Evolutionary conservation across 2,329 filamentous ascomycete genomes (phyloP).

Genomic region (Microcyclospora tardicrescens): DNA sequence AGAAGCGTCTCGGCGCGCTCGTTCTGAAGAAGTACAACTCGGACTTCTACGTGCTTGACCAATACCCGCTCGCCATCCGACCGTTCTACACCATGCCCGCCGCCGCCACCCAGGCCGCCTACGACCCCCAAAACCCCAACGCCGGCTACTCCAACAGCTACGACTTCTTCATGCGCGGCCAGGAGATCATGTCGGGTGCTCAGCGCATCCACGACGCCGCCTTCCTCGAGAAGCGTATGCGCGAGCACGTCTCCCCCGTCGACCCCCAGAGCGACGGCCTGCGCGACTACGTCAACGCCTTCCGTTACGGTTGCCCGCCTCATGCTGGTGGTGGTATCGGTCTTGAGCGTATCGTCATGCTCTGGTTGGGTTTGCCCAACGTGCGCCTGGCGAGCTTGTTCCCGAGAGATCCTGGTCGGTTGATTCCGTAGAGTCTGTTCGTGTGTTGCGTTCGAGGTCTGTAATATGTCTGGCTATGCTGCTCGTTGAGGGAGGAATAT

Average conservation of each 20-base stretch:
- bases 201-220: constrained; percentile 53
- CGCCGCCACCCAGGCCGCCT: constrained; percentile 42
- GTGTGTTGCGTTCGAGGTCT: no score
- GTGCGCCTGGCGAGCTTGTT: constrained; percentile 50
- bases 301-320: constrained; percentile 50
- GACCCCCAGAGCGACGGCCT: constrained; percentile 47
- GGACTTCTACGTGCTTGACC: constrained; percentile 94
- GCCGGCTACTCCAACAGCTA: constrained; percentile 51
- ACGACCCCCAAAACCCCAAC: constrained; percentile 30
- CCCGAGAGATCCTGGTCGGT: constrained; percentile 48
- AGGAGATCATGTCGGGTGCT: constrained; percentile 55
- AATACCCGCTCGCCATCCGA: constrained; percentile 79
- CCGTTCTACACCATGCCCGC: constrained; percentile 89
- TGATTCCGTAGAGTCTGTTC: constrained; percentile 31
- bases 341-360: constrained; percentile 53
- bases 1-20: constrained; percentile 77
- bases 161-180: constrained; percentile 59
- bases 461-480: no score
- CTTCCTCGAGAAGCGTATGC: constrained; percentile 46
- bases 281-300: constrained; percentile 50
- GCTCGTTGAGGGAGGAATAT: no score
- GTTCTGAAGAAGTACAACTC: constrained; percentile 81
- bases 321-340: constrained; percentile 54
- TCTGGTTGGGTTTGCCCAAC: constrained; percentile 53
- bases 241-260: constrained; percentile 41